Percentiles rank a stretch among this genome's conserved stretches.
Evolutionary conservation across 2,329 filamentous ascomycete genomes (phyloP).

Genomic region (Clarireedia sp.): DNA sequence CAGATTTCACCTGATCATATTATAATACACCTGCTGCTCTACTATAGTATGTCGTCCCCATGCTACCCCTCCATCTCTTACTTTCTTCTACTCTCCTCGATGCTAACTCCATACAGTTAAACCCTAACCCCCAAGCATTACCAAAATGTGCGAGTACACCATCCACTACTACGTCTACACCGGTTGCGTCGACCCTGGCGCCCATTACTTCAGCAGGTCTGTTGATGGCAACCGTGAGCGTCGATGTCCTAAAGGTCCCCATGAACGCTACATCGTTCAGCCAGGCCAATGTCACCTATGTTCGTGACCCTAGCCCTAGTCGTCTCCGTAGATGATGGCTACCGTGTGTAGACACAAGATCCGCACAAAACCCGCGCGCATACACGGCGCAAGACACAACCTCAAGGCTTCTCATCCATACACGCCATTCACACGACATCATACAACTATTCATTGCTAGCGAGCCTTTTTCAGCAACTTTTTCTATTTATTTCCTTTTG

Average conservation of each 20-base stretch:
- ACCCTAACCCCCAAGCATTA: not conserved
- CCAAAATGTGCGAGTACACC: slow-evolving; percentile 51
- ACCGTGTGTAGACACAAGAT: no score
- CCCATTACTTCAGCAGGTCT: slow-evolving; percentile 63
- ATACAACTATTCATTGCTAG: no score
- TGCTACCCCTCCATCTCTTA: not conserved
- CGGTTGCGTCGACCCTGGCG: slow-evolving; percentile 57
- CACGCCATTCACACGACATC: no score
- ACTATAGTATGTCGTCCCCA: not conserved
- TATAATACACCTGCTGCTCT: no score
- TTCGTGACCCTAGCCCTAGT: slow-evolving; percentile 7
- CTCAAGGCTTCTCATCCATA: no score
- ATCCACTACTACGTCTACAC: slow-evolving; percentile 75
- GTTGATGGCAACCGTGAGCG: slow-evolving; percentile 55
- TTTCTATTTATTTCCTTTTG: not conserved
- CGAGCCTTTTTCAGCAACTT: not conserved
- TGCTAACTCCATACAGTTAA: not conserved
- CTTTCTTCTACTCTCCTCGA: not conserved
- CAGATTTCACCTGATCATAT: not conserved
- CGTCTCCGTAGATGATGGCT: no score
- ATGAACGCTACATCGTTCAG: slow-evolving; percentile 66
- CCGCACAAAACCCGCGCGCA: no score
- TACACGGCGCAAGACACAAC: no score
- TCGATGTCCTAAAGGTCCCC: slow-evolving; percentile 55
- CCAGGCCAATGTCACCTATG: slow-evolving; percentile 55